These are phyloP conservation scores for Torrubiella hemipterigena DNA, from an alignment of 2,329 filamentous ascomycete genomes.

Conservation along the genomic window DNA sequence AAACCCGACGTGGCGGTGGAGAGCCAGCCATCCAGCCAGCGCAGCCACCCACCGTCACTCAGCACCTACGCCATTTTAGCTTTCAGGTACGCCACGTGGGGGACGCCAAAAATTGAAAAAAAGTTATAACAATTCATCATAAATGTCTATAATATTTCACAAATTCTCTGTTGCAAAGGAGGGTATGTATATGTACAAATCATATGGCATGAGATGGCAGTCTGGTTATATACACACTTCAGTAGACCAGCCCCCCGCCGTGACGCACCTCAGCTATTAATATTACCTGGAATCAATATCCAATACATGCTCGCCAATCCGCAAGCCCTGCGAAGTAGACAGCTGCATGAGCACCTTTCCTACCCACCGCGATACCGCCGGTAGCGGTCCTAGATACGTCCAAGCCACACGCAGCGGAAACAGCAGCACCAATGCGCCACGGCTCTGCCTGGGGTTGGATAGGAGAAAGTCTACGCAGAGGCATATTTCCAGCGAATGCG, in stretches of 20 bases:
- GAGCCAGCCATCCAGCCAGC: too few species aligned
- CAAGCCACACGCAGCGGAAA: neutral
- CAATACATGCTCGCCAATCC: neutral
- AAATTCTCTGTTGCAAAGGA: too few species aligned
- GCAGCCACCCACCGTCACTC: too few species aligned
- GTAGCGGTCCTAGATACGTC: neutral
- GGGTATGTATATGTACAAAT: neutral
- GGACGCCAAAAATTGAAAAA: too few species aligned
- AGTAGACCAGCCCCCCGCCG: neutral
- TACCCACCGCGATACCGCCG: neutral
- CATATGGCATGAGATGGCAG: neutral
- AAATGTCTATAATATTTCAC: too few species aligned
- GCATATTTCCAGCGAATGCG: neutral
- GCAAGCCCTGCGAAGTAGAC: neutral
- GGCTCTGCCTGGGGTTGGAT: neutral
- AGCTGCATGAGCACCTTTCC: neutral
- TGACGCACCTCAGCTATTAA: neutral
- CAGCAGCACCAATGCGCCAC: neutral
- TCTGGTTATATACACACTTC: neutral
- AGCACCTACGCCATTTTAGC: too few species aligned
- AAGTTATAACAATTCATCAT: too few species aligned
- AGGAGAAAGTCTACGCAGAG: neutral
- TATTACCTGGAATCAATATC: neutral
- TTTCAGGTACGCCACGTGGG: too few species aligned
- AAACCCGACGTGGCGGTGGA: too few species aligned